These are phyloP conservation scores for Microsporum canis DNA, from an alignment of 2,329 filamentous ascomycete genomes.

Conservation along the genomic window DNA sequence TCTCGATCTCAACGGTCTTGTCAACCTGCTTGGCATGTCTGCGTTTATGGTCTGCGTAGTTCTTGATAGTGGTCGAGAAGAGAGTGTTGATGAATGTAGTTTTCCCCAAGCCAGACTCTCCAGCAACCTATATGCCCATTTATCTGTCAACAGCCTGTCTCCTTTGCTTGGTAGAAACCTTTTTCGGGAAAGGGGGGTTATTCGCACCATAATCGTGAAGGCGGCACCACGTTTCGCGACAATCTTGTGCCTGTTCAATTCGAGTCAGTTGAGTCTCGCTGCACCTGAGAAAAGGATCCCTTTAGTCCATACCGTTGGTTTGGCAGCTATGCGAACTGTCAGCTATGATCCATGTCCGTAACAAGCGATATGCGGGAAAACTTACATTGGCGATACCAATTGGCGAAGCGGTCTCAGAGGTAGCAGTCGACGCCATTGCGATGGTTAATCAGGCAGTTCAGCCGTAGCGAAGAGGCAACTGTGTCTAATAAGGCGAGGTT, in stretches of 20 bases:
- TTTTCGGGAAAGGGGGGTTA: not conserved
- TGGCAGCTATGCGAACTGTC: conserved; percentile 42
- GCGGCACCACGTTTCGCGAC: conserved; percentile 79
- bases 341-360: not conserved
- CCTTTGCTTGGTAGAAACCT: not conserved
- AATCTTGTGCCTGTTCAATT: conserved; percentile 51
- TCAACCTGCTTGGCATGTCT: conserved; percentile 99
- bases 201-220: conserved; percentile 93
- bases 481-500: not conserved
- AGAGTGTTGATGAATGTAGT: conserved; percentile 99
- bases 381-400: conserved; percentile 66
- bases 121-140: conserved; percentile 61
- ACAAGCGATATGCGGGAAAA: not conserved
- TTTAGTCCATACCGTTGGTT: conserved; percentile 49
- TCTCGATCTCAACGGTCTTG: conserved; percentile 99
- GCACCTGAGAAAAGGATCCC: not conserved
- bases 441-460: not conserved
- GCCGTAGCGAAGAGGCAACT: not conserved
- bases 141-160: conserved; percentile 14
- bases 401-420: conserved; percentile 49
- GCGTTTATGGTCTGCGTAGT: conserved; percentile 99
- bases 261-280: conserved; percentile 21
- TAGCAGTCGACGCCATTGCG: conserved; percentile 18
- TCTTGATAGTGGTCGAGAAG: conserved; percentile 99
- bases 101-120: conserved; percentile 96